phyloP scores from a whole-genome alignment of 192 early-diverging fungal species.

The Linnemannia zychae region DNA sequence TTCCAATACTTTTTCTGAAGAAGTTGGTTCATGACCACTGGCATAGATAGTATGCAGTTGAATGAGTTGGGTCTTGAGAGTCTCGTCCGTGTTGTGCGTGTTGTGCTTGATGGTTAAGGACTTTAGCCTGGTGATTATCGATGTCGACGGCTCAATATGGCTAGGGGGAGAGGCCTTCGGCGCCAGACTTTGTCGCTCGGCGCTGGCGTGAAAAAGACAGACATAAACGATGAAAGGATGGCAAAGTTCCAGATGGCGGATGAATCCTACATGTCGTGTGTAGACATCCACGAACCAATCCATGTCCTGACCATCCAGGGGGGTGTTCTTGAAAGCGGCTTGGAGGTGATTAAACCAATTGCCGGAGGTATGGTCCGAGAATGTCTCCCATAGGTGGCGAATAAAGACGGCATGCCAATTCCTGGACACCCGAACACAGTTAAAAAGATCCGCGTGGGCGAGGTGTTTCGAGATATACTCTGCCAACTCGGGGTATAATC shows the following conservation, averaged over 20 bases:
- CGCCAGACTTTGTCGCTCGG: neutral
- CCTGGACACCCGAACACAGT: neutral
- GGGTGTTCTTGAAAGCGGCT: neutral
- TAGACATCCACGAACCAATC: neutral
- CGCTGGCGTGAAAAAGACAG: too few relatives aligned
- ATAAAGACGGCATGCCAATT: neutral
- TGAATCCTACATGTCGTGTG: neutral
- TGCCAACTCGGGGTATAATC: neutral
- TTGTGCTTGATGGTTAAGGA: neutral
- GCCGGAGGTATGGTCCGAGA: neutral
- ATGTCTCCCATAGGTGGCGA: slow-evolving; percentile 3
- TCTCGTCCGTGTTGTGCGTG: neutral
- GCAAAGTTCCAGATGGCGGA: neutral
- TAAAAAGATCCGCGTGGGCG: neutral
- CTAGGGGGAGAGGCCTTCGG: neutral
- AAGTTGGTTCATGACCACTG: neutral
- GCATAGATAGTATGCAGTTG: neutral
- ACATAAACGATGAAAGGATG: neutral
- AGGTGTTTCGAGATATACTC: neutral
- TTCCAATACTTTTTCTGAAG: neutral
- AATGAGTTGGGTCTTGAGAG: neutral
- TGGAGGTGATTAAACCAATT: neutral
- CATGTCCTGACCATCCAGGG: neutral
- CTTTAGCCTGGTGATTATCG: slow-evolving; percentile 1
- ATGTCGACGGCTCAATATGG: neutral